Conservation (phyloP, 805 yeast genomes). For the Lipomyces kockii region DNA sequence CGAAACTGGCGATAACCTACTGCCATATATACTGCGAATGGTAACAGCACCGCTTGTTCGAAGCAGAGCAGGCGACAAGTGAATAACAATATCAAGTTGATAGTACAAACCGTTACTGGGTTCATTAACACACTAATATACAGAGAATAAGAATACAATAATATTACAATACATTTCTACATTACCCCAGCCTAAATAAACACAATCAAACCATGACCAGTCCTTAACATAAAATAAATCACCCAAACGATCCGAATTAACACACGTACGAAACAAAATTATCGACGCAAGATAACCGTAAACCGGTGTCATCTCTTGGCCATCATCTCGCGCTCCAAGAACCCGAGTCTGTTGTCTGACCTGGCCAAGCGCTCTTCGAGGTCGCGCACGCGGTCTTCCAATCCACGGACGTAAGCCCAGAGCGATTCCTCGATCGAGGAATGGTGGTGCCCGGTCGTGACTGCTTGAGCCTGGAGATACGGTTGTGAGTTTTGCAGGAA, state of each 20-base stretch:
- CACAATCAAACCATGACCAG: not conserved
- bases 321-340: slow-evolving; percentile 30
- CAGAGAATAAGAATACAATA: not conserved
- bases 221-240: not conserved
- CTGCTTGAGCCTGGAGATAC: slow-evolving; percentile 14
- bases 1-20: too few relatives aligned
- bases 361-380: slow-evolving; percentile 44
- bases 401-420: slow-evolving; percentile 39
- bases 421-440: slow-evolving; percentile 31
- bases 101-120: not conserved
- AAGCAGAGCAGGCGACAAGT: too few relatives aligned
- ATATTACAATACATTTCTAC: not conserved
- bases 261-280: not conserved
- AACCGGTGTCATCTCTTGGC: slow-evolving; percentile 9
- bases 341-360: slow-evolving; percentile 42
- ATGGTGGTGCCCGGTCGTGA: slow-evolving; percentile 22
- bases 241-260: not conserved
- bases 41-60: too few relatives aligned
- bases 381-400: slow-evolving; percentile 42
- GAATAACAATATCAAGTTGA: not conserved
- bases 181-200: not conserved
- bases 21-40: too few relatives aligned
- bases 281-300: too few relatives aligned
- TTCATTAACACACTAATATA: not conserved
- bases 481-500: slow-evolving; percentile 27